Evolutionary conservation across 176 grass and related monocot species (phyloP).

Genomic region (Phoenix dactylifera): DNA sequence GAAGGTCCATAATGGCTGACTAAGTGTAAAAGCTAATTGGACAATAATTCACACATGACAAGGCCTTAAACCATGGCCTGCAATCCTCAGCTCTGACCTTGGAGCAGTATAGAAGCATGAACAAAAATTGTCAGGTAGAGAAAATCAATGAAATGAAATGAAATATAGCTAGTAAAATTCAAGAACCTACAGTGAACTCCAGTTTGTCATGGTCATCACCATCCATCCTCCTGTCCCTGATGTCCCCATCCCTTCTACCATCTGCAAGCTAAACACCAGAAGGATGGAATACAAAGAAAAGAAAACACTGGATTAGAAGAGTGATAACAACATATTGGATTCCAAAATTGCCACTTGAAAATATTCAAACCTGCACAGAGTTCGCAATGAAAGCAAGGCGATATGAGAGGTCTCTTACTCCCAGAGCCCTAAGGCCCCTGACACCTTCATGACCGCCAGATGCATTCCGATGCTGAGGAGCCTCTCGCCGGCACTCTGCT

Average conservation of each 20-base stretch:
- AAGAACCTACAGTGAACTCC: constrained; percentile 72
- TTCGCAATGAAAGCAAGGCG: constrained; percentile 90
- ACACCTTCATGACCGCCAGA: constrained; percentile 77
- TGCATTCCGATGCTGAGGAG: constrained; percentile 65
- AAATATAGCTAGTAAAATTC: background rate
- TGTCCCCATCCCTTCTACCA: constrained; percentile 72
- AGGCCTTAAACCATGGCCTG: too few relatives aligned
- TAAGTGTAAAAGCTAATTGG: too few relatives aligned
- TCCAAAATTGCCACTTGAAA: constrained; percentile 12
- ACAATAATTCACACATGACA: too few relatives aligned
- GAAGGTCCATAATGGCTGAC: too few relatives aligned
- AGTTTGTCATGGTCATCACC: constrained; percentile 66
- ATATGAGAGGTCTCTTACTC: constrained; percentile 93
- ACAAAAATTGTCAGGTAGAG: too few relatives aligned
- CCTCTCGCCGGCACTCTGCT: constrained; percentile 86
- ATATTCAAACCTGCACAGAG: constrained; percentile 59
- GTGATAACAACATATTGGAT: background rate
- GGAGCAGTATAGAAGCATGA: too few relatives aligned
- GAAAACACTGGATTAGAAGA: background rate
- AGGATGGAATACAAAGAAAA: constrained; percentile 11
- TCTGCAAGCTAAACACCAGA: constrained; percentile 52
- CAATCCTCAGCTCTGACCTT: too few relatives aligned
- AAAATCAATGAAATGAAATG: background rate
- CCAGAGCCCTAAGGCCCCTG: constrained; percentile 76
- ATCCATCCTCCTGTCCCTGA: constrained; percentile 60